Conservation (phyloP, 2,329 filamentous ascomycete species). For the Cladosporium sp. region DNA sequence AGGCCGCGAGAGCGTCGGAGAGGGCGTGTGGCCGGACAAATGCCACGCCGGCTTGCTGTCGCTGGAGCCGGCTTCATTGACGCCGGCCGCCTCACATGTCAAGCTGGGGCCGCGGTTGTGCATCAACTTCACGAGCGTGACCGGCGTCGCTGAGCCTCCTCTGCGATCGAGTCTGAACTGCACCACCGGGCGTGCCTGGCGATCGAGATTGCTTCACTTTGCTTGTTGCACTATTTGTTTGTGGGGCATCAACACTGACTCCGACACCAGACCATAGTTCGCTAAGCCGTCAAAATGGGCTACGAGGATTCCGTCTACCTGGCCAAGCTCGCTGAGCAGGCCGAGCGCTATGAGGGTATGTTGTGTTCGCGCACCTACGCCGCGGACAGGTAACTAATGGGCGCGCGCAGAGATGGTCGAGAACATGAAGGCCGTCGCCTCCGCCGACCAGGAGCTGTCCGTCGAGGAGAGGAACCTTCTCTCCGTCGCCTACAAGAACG, state of each 20-base stretch:
- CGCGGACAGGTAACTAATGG: neutral
- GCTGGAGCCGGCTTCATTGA: slow-evolving; percentile 2
- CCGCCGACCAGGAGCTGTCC: slow-evolving; percentile 58
- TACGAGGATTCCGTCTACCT: slow-evolving; percentile 99
- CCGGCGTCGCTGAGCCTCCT: too few relatives aligned
- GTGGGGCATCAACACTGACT: neutral
- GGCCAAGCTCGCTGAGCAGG: slow-evolving; percentile 99
- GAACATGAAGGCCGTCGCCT: slow-evolving; percentile 99
- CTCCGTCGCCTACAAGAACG: slow-evolving; percentile 98
- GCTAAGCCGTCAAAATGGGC: slow-evolving; percentile 59
- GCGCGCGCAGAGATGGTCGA: slow-evolving; percentile 84
- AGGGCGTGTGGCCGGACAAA: neutral
- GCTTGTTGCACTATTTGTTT: neutral
- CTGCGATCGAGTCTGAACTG: neutral
- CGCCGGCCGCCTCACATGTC: slow-evolving; percentile 3
- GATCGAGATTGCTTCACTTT: neutral
- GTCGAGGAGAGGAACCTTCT: slow-evolving; percentile 97
- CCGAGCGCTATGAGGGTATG: slow-evolving; percentile 97
- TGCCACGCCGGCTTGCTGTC: neutral
- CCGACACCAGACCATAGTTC: neutral
- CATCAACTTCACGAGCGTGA: neutral
- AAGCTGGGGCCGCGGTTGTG: neutral
- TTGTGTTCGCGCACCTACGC: neutral
- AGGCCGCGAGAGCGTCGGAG: neutral
- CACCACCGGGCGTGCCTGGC: neutral